Evolutionary conservation across 2,329 filamentous ascomycete genomes (phyloP), one percentile per base, ranked within the genome.

Genomic region (Ophiostoma perfectum): DNA sequence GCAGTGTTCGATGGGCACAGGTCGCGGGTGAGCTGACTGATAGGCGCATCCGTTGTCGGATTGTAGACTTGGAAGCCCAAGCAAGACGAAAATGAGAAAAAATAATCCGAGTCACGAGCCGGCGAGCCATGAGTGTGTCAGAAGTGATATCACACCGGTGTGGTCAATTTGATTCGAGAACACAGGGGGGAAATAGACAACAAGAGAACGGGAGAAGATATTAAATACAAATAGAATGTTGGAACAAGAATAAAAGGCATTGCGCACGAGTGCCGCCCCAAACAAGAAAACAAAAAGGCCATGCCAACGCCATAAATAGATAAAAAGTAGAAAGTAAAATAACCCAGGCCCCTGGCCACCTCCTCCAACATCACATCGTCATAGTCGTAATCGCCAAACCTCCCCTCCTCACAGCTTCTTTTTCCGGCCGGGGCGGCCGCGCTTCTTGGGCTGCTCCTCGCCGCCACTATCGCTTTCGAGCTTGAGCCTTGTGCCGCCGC

Each of bases 321-420:
- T 27, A 27, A 27, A 27, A 1, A 2, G 27, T 27, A 1, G 2
- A 27, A 27, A 27, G 27, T 27, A 27, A 27, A 60, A 44, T 44
- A 7, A 6, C 42, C 11, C 7, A 12, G 11, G 42, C 42, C 42
- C 42, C 42, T 44, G 42, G 11, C 42, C 42, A 44, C 55, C 39
- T 9, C 55, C 36, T 58, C 49, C 49, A 27, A 2, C 27, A 27
- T 27, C 27, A 27, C 27, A 27, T 27, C 27, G 27, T 27, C 27
- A 27, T 27, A 27, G 27, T 27, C 27, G 27, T 18, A 9, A n/a
- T 27, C 8, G 58, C 75, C 73, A 70, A 58, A 71, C 73, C 5
- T 74, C 27, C 2, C 27, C 27, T 27, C 27, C 27, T 27, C 27
- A 72, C 0, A 70, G 76, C 77, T 84, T 86, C 80, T 83, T 86